Percentiles rank a stretch among this genome's conserved stretches.
Evolutionary conservation across 495 filamentous ascomycete species (phyloP).

Genomic region (Tuber calosporum): DNA sequence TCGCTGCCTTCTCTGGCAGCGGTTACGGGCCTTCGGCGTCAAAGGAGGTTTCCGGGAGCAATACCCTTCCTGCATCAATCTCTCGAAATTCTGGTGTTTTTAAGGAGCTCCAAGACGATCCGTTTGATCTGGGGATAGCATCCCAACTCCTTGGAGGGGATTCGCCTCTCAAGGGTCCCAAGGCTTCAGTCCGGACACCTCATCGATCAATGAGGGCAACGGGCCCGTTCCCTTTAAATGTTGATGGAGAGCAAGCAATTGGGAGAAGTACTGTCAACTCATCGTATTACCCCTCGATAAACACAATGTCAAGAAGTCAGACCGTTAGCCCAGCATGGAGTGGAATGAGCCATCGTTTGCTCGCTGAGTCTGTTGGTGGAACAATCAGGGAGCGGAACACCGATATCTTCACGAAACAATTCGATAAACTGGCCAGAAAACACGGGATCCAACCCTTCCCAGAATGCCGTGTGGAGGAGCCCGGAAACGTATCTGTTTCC

Average conservation of each 20-base stretch:
- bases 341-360: constrained; percentile 39
- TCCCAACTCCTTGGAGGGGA: constrained; percentile 28
- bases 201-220: constrained; percentile 29
- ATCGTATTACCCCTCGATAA: constrained; percentile 27
- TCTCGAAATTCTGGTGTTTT: constrained; percentile 27
- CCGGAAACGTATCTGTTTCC: constrained; percentile 33
- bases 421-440: constrained; percentile 39
- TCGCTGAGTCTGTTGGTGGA: constrained; percentile 30
- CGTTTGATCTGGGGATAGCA: constrained; percentile 31
- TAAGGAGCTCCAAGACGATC: constrained; percentile 30
- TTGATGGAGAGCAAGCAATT: constrained; percentile 25
- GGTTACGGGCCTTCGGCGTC: constrained; percentile 33
- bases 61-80: constrained; percentile 30
- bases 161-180: constrained; percentile 18
- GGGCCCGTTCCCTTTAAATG: constrained; percentile 23
- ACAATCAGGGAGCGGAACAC: constrained; percentile 23
- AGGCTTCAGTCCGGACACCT: constrained; percentile 25
- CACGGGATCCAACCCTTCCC: constrained; percentile 41
- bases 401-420: constrained; percentile 38
- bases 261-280: constrained; percentile 26
- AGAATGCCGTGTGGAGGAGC: constrained; percentile 27
- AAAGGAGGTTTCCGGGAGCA: constrained; percentile 16
- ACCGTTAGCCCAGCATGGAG: constrained; percentile 42
- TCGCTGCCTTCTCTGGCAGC: constrained; percentile 40
- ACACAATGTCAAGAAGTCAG: constrained; percentile 35